These are phyloP conservation scores for Epichloe brachyelytri DNA, from an alignment of 2,329 filamentous ascomycete genomes.

Conservation along the genomic window DNA sequence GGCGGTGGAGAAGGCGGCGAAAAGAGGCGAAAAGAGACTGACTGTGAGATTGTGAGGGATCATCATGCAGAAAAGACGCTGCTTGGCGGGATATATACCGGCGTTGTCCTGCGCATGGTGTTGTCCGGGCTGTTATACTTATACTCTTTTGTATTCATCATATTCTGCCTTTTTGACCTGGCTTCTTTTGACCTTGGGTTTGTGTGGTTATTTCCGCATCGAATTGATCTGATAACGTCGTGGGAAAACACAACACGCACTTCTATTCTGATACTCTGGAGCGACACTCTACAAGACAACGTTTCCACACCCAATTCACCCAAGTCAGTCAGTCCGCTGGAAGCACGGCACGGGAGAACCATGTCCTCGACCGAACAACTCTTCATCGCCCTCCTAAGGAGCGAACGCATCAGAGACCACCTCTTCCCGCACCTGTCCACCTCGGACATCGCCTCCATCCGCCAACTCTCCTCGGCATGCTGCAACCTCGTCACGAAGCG, in stretches of 20 bases:
- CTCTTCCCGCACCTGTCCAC: slow-evolving; percentile 38
- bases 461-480: slow-evolving; percentile 56
- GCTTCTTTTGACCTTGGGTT: neutral
- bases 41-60: neutral
- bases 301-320: no score
- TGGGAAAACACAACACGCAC: neutral
- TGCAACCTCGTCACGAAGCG: slow-evolving; percentile 55
- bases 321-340: no score
- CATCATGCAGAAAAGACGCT: neutral
- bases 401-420: slow-evolving; percentile 33
- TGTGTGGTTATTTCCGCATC: neutral
- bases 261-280: no score
- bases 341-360: slow-evolving; percentile 32
- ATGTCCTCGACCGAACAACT: slow-evolving; percentile 37
- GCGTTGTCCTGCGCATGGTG: neutral
- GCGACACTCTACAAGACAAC: neutral
- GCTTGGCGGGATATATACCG: neutral
- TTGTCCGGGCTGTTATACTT: neutral
- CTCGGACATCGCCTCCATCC: slow-evolving; percentile 43
- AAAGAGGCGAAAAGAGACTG: neutral
- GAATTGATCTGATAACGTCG: neutral
- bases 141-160: neutral
- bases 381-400: slow-evolving; percentile 44
- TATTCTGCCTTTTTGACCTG: neutral
- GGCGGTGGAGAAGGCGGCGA: neutral